Conservation (phyloP, 306 rosid species). For the Casuarina cunninghamiana region DNA sequence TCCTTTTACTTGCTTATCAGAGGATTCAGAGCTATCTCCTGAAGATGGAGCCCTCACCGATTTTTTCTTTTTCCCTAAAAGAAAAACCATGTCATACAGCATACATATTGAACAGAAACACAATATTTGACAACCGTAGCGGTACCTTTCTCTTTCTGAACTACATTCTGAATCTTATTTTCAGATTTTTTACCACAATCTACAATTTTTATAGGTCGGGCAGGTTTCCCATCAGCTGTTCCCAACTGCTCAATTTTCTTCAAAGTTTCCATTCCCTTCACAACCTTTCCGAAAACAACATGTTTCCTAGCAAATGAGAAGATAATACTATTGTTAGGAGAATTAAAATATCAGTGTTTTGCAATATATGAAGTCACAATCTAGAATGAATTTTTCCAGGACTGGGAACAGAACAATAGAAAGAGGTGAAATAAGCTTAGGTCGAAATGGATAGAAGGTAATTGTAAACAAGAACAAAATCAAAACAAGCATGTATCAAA, state of each 20-base stretch:
- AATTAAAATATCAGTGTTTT: constrained; percentile 3
- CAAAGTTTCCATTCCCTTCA: constrained; percentile 67
- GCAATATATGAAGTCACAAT: constrained; percentile 17
- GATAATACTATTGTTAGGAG: background rate
- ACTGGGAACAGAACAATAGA: background rate
- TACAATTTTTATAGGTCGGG: constrained; percentile 64
- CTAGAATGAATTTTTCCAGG: background rate
- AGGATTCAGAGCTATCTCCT: constrained; percentile 42
- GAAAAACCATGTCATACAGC: constrained; percentile 17
- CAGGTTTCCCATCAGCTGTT: constrained; percentile 79
- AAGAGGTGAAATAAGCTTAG: constrained; percentile 1
- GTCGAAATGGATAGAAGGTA: background rate
- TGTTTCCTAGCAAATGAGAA: constrained; percentile 69
- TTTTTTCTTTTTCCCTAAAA: constrained; percentile 68
- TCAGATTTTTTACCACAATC: constrained; percentile 80
- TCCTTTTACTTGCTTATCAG: constrained; percentile 58
- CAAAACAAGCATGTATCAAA: constrained; percentile 21
- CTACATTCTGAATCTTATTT: constrained; percentile 37
- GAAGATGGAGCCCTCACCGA: constrained; percentile 50
- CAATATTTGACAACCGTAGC: background rate
- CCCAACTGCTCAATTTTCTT: constrained; percentile 81
- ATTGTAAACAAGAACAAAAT: constrained; percentile 13
- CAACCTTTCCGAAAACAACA: constrained; percentile 92
- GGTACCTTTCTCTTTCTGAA: constrained; percentile 76
- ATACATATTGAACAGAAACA: background rate